Conservation (phyloP, 176 grass and related monocot genomes). For the Lolium multiflorum region DNA sequence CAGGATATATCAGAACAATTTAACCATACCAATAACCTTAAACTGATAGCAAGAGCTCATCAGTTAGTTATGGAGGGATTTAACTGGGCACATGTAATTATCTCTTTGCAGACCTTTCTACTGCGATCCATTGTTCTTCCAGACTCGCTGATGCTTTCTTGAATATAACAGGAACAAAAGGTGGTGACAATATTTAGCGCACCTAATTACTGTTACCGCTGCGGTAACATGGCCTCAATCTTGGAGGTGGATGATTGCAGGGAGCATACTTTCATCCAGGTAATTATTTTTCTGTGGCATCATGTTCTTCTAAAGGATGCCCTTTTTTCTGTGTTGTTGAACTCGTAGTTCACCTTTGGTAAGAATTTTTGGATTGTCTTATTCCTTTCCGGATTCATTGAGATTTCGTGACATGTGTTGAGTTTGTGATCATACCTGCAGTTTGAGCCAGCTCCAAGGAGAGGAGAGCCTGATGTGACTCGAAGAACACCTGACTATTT, state of each 20-base stretch:
- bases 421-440: not conserved
- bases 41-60: conserved; percentile 73
- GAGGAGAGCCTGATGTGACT: conserved; percentile 59
- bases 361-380: not conserved
- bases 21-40: conserved; percentile 74
- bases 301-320: not conserved
- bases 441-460: conserved; percentile 57
- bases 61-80: conserved; percentile 76
- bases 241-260: conserved; percentile 75
- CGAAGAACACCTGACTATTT: conserved; percentile 61
- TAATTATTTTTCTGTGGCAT: conserved; percentile 7
- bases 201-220: conserved; percentile 75
- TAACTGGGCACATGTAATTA: conserved; percentile 70
- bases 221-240: conserved; percentile 76
- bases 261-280: conserved; percentile 74
- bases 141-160: conserved; percentile 3
- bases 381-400: not conserved
- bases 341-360: not conserved
- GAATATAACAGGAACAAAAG: conserved; percentile 61
- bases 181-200: conserved; percentile 79
- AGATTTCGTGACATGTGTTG: not conserved
- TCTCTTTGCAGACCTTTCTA: not conserved
- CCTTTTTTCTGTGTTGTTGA: not conserved
- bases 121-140: not conserved
- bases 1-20: conserved; percentile 84